These are phyloP conservation scores for Ulmus americana DNA, from an alignment of 331 rosid species.

Conservation along the genomic window DNA sequence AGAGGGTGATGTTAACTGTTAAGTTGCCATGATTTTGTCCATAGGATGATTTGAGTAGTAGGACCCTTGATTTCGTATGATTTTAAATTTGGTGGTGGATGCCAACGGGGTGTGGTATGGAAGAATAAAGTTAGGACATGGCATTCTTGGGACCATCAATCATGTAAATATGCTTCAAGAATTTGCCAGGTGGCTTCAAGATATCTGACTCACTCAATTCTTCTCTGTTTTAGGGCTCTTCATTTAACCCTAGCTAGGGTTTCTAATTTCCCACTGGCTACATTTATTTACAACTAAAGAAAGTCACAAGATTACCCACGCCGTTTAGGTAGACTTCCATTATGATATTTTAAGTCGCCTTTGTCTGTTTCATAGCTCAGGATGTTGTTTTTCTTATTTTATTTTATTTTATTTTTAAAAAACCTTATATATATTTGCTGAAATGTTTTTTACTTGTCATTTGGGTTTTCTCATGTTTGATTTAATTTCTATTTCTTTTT, in stretches of 20 bases:
- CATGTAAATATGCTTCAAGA: neutral
- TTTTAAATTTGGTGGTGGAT: constrained; percentile 52
- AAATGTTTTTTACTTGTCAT: too few relatives aligned
- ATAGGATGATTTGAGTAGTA: constrained; percentile 20
- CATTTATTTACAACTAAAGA: neutral
- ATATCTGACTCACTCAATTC: constrained; percentile 12
- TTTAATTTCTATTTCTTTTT: too few relatives aligned
- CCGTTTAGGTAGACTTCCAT: neutral
- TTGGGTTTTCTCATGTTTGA: too few relatives aligned
- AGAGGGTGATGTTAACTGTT: neutral
- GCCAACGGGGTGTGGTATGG: constrained; percentile 51
- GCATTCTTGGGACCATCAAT: constrained; percentile 51
- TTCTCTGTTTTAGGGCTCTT: too few relatives aligned
- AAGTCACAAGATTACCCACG: constrained; percentile 16
- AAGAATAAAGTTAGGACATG: constrained; percentile 46
- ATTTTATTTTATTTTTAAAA: neutral
- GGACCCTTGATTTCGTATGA: constrained; percentile 35
- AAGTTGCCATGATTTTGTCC: constrained; percentile 32
- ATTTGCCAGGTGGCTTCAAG: constrained; percentile 32
- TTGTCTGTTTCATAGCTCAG: neutral
- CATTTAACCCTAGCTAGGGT: neutral
- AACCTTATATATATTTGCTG: neutral
- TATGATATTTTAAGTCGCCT: neutral
- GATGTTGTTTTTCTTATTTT: neutral
- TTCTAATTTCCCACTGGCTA: neutral